Evolutionary conservation across 345 rosid species (phyloP).

Genomic region (Triadica sebifera): DNA sequence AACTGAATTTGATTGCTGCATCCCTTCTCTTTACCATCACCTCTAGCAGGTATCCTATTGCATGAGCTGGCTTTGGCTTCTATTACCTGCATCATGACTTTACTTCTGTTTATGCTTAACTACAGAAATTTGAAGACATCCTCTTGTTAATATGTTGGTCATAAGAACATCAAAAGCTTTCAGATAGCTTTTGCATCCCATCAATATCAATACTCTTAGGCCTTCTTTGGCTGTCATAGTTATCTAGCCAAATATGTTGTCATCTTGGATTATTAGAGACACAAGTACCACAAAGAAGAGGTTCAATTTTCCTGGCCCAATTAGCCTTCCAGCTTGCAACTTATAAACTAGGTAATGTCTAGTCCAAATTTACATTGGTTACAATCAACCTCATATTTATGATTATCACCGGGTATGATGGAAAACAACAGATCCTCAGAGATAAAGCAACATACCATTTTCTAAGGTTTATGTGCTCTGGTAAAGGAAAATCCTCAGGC

Average conservation of each 20-base stretch:
- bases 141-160: background rate
- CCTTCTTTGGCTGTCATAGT: background rate
- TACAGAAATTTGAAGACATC: background rate
- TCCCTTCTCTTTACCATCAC: too few relatives aligned
- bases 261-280: too few relatives aligned
- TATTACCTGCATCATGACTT: too few relatives aligned
- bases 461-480: slow-evolving; percentile 62
- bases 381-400: background rate
- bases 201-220: background rate
- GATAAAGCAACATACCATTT: slow-evolving; percentile 54
- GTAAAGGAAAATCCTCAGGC: slow-evolving; percentile 76
- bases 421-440: background rate
- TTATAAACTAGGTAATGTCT: background rate
- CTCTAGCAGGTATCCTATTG: too few relatives aligned
- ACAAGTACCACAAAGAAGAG: too few relatives aligned
- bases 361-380: background rate
- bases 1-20: too few relatives aligned
- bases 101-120: too few relatives aligned
- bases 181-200: background rate
- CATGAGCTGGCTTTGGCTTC: too few relatives aligned
- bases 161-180: background rate
- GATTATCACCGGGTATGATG: background rate
- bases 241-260: too few relatives aligned
- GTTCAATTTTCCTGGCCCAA: too few relatives aligned
- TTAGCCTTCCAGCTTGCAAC: too few relatives aligned